Conservation (phyloP, 441 rosid species). For the Kokia cookei region DNA sequence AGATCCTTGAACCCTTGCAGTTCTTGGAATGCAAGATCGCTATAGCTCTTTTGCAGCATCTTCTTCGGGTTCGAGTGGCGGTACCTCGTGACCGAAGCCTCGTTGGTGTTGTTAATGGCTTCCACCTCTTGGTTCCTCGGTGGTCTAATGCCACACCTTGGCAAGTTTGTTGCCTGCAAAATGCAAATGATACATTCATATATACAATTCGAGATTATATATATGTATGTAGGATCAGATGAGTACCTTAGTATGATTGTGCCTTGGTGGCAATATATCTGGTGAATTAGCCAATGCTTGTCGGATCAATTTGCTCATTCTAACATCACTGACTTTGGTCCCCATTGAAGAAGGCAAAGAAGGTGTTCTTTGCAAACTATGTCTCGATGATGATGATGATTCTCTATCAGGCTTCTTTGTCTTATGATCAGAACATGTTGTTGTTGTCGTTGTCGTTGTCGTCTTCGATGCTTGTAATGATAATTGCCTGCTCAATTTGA, state of each 20-base stretch:
- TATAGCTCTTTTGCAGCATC: slow-evolving; percentile 38
- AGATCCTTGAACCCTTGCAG: slow-evolving; percentile 44
- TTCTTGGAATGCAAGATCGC: slow-evolving; percentile 43
- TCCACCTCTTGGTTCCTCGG: slow-evolving; percentile 38
- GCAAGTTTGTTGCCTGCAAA: slow-evolving; percentile 27
- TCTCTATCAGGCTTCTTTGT: slow-evolving; percentile 10
- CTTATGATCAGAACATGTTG: slow-evolving; percentile 8
- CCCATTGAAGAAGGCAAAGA: slow-evolving; percentile 50
- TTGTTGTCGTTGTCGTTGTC: neutral
- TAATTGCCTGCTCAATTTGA: slow-evolving; percentile 33
- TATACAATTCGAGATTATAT: neutral
- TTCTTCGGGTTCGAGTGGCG: slow-evolving; percentile 22
- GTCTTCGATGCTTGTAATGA: slow-evolving; percentile 25
- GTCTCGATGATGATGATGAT: neutral
- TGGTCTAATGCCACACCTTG: slow-evolving; percentile 29
- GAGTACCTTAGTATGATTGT: slow-evolving; percentile 32
- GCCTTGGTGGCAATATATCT: slow-evolving; percentile 22
- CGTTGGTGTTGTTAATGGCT: slow-evolving; percentile 11
- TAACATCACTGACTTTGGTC: slow-evolving; percentile 29
- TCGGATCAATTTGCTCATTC: slow-evolving; percentile 61
- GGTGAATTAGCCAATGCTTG: slow-evolving; percentile 51
- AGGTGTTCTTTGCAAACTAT: slow-evolving; percentile 45
- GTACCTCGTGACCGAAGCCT: slow-evolving; percentile 26
- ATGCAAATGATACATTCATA: neutral
- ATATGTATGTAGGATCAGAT: neutral